phyloP scores from a whole-genome alignment of 495 filamentous ascomycete genomes.

The Aspergillus panamensis region DNA sequence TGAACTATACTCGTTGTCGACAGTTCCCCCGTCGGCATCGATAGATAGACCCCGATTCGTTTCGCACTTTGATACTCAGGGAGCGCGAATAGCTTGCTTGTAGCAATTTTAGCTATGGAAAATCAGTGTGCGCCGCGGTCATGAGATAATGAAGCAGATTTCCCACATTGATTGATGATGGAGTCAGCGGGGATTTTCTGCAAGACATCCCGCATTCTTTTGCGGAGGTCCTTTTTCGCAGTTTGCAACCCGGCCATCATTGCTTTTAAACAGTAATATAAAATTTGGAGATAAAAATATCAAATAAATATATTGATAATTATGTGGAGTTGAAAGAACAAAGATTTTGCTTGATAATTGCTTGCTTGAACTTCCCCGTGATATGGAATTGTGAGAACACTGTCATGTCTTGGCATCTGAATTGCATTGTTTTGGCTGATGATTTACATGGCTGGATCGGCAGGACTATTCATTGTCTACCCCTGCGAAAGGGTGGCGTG shows the following conservation, averaged over 20 bases:
- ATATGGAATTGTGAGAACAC: too few relatives aligned
- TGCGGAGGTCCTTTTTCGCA: constrained; percentile 72
- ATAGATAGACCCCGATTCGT: constrained; percentile 81
- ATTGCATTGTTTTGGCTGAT: constrained; percentile 10
- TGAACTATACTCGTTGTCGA: constrained; percentile 75
- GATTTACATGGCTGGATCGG: constrained; percentile 18
- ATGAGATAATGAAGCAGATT: constrained; percentile 3
- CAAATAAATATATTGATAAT: background rate
- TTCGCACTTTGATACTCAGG: constrained; percentile 67
- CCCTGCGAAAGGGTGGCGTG: constrained; percentile 13
- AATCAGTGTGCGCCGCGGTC: constrained; percentile 18
- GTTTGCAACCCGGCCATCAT: constrained; percentile 52
- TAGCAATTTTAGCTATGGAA: constrained; percentile 54
- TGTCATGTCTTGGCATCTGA: constrained; percentile 10
- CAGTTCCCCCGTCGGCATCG: constrained; percentile 84
- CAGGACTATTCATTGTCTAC: constrained; percentile 11
- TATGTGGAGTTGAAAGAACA: too few relatives aligned
- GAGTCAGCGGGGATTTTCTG: constrained; percentile 53
- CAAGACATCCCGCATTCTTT: constrained; percentile 62
- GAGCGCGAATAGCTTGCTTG: constrained; percentile 54
- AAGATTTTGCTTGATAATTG: too few relatives aligned
- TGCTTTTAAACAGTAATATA: background rate
- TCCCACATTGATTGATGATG: constrained; percentile 64
- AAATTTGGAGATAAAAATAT: background rate
- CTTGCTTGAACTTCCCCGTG: too few relatives aligned